Evolutionary conservation across 78 protist genomes (phyloP).

Genomic region (Protostelium mycophagum): DNA sequence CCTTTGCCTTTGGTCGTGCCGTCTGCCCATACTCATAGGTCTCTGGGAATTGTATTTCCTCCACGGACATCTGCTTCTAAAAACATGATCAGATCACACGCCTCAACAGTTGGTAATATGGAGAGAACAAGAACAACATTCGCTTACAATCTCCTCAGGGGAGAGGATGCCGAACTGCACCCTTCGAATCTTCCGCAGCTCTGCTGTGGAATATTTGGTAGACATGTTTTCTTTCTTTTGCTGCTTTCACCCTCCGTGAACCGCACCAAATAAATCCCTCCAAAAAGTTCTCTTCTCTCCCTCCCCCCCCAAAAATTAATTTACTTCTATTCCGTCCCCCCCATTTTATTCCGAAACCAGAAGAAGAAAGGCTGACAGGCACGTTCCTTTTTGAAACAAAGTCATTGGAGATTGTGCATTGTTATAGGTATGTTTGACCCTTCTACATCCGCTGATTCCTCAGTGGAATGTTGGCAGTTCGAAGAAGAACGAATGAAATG

Average conservation of each 20-base stretch:
- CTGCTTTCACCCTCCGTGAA: too few relatives aligned
- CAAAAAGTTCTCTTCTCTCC: not conserved
- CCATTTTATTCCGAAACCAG: too few relatives aligned
- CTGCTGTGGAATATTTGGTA: constrained; percentile 37
- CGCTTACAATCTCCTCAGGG: constrained; percentile 77
- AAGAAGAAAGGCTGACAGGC: too few relatives aligned
- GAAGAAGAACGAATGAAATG: too few relatives aligned
- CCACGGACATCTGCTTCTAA: constrained; percentile 60
- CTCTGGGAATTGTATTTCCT: constrained; percentile 46
- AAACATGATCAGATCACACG: not conserved
- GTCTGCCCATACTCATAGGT: constrained; percentile 60
- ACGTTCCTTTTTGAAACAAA: too few relatives aligned
- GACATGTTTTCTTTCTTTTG: not conserved
- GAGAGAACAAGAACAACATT: not conserved
- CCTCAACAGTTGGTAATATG: not conserved
- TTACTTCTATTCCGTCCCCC: too few relatives aligned
- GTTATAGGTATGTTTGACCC: too few relatives aligned
- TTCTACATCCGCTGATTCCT: too few relatives aligned
- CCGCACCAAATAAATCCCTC: not conserved
- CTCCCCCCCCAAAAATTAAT: not conserved
- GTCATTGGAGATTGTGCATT: too few relatives aligned
- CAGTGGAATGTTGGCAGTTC: too few relatives aligned
- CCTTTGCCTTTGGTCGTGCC: constrained; percentile 72
- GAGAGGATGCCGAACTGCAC: constrained; percentile 84
- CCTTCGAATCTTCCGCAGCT: constrained; percentile 38